Evolutionary conservation across 306 rosid genomes (phyloP).

Genomic region (Prunus davidiana): DNA sequence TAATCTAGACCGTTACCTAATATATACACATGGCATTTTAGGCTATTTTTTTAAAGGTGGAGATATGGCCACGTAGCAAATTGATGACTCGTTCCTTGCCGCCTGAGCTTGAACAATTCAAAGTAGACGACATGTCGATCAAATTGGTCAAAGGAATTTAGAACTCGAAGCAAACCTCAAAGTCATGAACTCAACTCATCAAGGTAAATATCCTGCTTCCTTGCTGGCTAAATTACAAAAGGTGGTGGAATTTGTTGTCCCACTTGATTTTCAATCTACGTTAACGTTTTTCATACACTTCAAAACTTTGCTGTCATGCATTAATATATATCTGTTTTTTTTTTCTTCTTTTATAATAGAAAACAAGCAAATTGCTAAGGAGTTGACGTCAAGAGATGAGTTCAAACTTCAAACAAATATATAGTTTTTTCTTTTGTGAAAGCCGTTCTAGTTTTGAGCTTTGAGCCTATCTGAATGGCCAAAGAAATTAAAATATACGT

Average conservation of each 20-base stretch:
- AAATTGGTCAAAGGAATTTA: not conserved
- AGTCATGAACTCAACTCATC: not conserved
- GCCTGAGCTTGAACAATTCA: not conserved
- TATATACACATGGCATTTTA: too few species aligned
- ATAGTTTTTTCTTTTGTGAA: not conserved
- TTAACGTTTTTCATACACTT: slow-evolving; percentile 3
- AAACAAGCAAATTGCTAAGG: slow-evolving; percentile 10
- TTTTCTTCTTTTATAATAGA: not conserved
- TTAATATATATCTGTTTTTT: not conserved
- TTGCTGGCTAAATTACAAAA: slow-evolving; percentile 3
- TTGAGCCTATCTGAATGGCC: not conserved
- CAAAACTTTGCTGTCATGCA: not conserved
- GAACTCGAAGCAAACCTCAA: not conserved
- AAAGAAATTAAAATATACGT: not conserved
- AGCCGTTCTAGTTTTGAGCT: not conserved
- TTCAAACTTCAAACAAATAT: not conserved
- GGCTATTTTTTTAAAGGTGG: too few species aligned
- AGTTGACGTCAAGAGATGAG: not conserved
- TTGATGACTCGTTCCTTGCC: not conserved
- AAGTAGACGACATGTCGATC: not conserved
- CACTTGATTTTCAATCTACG: not conserved
- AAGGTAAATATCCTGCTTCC: not conserved
- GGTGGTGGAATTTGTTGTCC: not conserved
- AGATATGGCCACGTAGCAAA: not conserved
- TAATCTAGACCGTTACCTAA: not conserved